Conservation (phyloP, 371 early-diverging fungal genomes). For the Choanephora cucurbitarum region DNA sequence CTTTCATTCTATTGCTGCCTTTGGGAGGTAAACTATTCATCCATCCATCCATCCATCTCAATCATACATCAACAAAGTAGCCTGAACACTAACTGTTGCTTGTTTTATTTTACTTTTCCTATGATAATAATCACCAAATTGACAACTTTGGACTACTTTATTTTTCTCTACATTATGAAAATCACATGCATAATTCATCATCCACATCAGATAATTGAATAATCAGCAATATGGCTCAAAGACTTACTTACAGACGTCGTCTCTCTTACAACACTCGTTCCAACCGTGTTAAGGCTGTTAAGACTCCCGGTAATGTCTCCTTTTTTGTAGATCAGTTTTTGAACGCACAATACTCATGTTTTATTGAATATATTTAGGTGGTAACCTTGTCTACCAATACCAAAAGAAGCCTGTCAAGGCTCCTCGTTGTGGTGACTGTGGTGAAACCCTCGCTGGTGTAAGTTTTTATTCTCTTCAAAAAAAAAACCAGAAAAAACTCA, state of each 20-base stretch:
- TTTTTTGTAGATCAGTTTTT: too few relatives aligned
- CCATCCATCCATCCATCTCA: slow-evolving; percentile 9
- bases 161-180: too few relatives aligned
- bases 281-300: slow-evolving; percentile 93
- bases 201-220: slow-evolving; percentile 17
- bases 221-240: slow-evolving; percentile 72
- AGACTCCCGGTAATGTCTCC: slow-evolving; percentile 97
- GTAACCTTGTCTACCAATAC: slow-evolving; percentile 89
- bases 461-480: slow-evolving; percentile 26
- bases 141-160: too few relatives aligned
- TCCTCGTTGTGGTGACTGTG: slow-evolving; percentile 98
- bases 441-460: slow-evolving; percentile 86
- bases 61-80: too few relatives aligned
- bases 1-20: slow-evolving; percentile 27
- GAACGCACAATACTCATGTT: background rate
- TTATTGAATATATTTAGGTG: slow-evolving; percentile 56
- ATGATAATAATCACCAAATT: too few relatives aligned
- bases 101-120: background rate
- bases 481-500: background rate
- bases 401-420: slow-evolving; percentile 91
- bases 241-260: slow-evolving; percentile 96
- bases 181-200: background rate
- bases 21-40: slow-evolving; percentile 23
- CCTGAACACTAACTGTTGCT: slow-evolving; percentile 5
- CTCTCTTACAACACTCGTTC: slow-evolving; percentile 98